Conservation (phyloP, 73 alveolate genomes). For the Uronychia binucleata region DNA sequence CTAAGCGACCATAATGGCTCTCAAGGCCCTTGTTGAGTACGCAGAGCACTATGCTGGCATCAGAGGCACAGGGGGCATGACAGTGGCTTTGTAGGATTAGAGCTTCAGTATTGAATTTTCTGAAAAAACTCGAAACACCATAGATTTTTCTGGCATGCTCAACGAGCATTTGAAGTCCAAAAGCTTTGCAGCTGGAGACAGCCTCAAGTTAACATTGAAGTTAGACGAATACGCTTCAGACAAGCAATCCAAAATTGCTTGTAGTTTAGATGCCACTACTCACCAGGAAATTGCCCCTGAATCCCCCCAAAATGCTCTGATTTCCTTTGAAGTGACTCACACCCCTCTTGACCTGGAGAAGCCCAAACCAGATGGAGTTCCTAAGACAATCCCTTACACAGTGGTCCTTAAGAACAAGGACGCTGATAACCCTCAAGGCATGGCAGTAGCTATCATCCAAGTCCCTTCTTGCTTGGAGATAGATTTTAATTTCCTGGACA, state of each 20-base stretch:
- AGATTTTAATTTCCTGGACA: conserved; percentile 32
- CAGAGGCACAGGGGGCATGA: conserved; percentile 44
- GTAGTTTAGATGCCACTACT: not conserved
- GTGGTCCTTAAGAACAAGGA: conserved; percentile 5
- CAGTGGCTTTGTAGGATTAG: not conserved
- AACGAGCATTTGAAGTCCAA: not conserved
- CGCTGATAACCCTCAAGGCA: conserved; percentile 39
- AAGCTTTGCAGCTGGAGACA: not conserved
- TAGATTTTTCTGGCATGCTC: not conserved
- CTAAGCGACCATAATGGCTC: conserved; percentile 55
- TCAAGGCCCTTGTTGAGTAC: conserved; percentile 42
- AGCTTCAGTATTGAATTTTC: not conserved
- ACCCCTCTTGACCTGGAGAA: not conserved
- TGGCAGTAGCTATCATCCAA: conserved; percentile 53
- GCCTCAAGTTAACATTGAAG: not conserved
- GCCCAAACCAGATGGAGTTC: not conserved
- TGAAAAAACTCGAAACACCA: not conserved
- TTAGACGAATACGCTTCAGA: not conserved
- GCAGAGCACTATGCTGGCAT: conserved; percentile 23
- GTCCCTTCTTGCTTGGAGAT: conserved; percentile 42
- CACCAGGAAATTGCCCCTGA: not conserved
- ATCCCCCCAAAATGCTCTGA: not conserved
- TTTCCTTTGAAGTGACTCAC: not conserved
- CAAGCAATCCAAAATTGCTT: not conserved
- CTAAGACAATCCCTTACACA: not conserved